Conservation (phyloP, 2,329 filamentous ascomycete genomes). For the Bipolaris zeicola region DNA sequence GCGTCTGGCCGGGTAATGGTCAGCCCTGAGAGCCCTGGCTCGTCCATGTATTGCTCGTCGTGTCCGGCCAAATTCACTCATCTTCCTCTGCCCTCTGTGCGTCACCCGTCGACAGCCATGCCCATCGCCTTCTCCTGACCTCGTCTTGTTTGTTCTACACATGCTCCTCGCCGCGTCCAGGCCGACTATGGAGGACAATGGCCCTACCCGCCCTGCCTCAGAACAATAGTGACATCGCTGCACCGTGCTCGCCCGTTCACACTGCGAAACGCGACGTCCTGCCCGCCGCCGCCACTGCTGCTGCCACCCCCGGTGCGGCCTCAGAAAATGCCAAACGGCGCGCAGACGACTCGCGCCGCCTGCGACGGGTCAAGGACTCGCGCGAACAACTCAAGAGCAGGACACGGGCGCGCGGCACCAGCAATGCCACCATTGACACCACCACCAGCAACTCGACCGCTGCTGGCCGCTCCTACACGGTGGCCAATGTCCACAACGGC, state of each 20-base stretch:
- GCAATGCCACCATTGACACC: constrained; percentile 42
- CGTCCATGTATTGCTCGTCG: constrained; percentile 21
- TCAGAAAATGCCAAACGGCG: constrained; percentile 38
- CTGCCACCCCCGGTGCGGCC: neutral
- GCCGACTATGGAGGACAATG: constrained; percentile 45
- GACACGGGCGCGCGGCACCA: constrained; percentile 37
- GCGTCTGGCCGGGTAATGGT: constrained; percentile 26
- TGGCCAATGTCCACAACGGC: constrained; percentile 56
- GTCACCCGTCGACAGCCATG: constrained; percentile 24
- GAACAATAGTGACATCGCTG: constrained; percentile 28
- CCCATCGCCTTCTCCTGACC: constrained; percentile 23
- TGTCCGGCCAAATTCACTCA: constrained; percentile 34
- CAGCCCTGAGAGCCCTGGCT: constrained; percentile 31
- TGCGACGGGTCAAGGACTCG: constrained; percentile 47
- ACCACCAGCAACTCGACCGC: constrained; percentile 33
- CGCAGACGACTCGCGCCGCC: constrained; percentile 38
- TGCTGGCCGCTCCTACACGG: constrained; percentile 52
- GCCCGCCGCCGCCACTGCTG: constrained; percentile 16
- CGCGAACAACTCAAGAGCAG: constrained; percentile 45
- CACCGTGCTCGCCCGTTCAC: constrained; percentile 33
- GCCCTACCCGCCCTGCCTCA: constrained; percentile 41
- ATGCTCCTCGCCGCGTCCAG: constrained; percentile 19
- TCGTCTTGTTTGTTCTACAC: constrained; percentile 16
- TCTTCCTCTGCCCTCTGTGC: constrained; percentile 21
- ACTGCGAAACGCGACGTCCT: constrained; percentile 33